phyloP scores from a whole-genome alignment of 495 filamentous ascomycete species.

The Penicillium verhagenii region DNA sequence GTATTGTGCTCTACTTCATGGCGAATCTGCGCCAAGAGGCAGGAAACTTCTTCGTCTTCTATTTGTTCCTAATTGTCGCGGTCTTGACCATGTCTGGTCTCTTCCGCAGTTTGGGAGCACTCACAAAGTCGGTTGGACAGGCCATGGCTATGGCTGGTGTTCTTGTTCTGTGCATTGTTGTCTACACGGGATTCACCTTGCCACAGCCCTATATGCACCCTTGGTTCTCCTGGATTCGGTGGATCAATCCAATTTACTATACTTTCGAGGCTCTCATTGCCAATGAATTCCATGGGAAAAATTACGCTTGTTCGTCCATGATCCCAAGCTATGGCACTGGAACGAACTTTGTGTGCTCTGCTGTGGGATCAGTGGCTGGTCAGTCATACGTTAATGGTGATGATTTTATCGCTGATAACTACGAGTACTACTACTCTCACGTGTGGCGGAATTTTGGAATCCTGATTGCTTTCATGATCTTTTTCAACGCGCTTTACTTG shows the following conservation, averaged over 20 bases:
- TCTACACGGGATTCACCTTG: constrained; percentile 44
- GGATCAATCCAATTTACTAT: constrained; percentile 42
- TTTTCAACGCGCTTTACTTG: constrained; percentile 49
- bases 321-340: constrained; percentile 45
- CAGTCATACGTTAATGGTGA: constrained; percentile 46
- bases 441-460: constrained; percentile 66
- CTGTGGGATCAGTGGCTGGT: constrained; percentile 53
- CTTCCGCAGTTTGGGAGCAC: constrained; percentile 43
- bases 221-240: constrained; percentile 47
- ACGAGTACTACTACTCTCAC: constrained; percentile 51
- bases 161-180: constrained; percentile 38
- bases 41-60: constrained; percentile 57
- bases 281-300: constrained; percentile 58
- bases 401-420: constrained; percentile 51
- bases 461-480: constrained; percentile 56
- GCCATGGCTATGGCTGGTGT: constrained; percentile 45
- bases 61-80: constrained; percentile 45
- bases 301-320: constrained; percentile 41
- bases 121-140: constrained; percentile 36
- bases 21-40: constrained; percentile 43
- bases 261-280: constrained; percentile 38
- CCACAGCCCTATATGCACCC: constrained; percentile 43
- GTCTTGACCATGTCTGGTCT: constrained; percentile 53
- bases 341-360: constrained; percentile 41
- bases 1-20: constrained; percentile 57